Evolutionary conservation across 306 rosid species (phyloP), one percentile per base, ranked within the genome.

Genomic region (Calophaca sinica): DNA sequence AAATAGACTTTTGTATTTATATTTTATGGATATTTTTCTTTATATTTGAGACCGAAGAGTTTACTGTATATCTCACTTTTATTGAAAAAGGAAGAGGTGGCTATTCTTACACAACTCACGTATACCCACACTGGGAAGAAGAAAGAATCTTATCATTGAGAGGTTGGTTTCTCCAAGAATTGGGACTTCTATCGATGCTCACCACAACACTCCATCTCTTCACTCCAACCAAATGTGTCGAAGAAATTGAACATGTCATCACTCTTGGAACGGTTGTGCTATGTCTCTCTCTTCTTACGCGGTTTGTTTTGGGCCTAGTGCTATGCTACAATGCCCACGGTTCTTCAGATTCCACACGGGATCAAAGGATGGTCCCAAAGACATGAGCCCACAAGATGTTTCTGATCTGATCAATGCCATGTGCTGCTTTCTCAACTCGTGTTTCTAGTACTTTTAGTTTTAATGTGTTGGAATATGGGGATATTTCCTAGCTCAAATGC

Each of bases 211-310:
- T 65, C 38, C 51, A 48, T 66, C 64, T 55, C 45, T 70, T 52
- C 9, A 8, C 10, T 51, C 5, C 8, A 72, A 63, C 42, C 73
- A 81, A 66, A 68, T 58, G 68, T 72, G 68, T 66, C 29, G 33
- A 61, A 51, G 80, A 67, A 73, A 48, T 68, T 13, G 80, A 78
- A 61, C 71, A 29, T 62, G 80, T 74, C 78, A 70, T 72, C 80
- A 68, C 64, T 54, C 26, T 76, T 59, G 51, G 45, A 53, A 39
- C 63, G 63, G 45, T 59, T 72, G 66, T 72, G 84, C 51, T 6
- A 51, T 51, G 84, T 84, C 74, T 71, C 80, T 53, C 77, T 80
- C 82, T 48, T 72, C 60, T 44, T 48, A 83, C 80, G 81, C 83
- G 74, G 69, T 77, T 84, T 62, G 8, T 68, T 69, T 74, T 74